Conservation (phyloP, 1,139 yeast genomes). For the Candida tropicalis region DNA sequence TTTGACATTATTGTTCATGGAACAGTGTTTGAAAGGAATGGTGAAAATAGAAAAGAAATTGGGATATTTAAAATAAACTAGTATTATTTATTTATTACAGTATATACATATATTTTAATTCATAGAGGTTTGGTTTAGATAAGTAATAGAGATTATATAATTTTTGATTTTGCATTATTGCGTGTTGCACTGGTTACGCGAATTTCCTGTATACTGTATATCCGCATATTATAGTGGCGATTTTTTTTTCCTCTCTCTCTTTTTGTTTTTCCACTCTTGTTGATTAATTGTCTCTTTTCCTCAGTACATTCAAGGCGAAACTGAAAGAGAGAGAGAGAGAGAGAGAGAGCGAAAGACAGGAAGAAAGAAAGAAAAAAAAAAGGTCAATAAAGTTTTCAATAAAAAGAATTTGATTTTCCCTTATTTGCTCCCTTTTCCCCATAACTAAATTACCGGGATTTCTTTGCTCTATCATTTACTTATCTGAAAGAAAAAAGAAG, state of each 20-base stretch:
- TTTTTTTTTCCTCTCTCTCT: background rate
- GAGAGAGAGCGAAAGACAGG: background rate
- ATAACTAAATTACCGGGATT: background rate
- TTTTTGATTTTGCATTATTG: background rate
- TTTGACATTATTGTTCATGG: constrained; percentile 90
- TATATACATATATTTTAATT: too few relatives aligned
- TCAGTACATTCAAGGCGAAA: too few relatives aligned
- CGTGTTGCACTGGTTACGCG: background rate
- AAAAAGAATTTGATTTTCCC: background rate
- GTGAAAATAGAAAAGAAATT: constrained; percentile 23
- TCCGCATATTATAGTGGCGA: background rate
- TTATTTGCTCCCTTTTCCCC: background rate
- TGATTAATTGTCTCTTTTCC: too few relatives aligned
- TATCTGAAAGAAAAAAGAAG: too few relatives aligned
- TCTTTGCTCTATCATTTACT: too few relatives aligned
- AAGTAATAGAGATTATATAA: background rate
- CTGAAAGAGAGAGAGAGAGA: too few relatives aligned
- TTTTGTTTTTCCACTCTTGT: background rate
- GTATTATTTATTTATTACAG: background rate
- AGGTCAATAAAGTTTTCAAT: background rate
- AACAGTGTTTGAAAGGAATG: constrained; percentile 77
- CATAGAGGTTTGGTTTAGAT: background rate
- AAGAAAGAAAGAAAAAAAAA: background rate
- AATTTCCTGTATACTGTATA: constrained; percentile 1
- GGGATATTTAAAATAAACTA: constrained; percentile 4